Evolutionary conservation across 345 rosid species (phyloP).

Genomic region (Salix caprea): DNA sequence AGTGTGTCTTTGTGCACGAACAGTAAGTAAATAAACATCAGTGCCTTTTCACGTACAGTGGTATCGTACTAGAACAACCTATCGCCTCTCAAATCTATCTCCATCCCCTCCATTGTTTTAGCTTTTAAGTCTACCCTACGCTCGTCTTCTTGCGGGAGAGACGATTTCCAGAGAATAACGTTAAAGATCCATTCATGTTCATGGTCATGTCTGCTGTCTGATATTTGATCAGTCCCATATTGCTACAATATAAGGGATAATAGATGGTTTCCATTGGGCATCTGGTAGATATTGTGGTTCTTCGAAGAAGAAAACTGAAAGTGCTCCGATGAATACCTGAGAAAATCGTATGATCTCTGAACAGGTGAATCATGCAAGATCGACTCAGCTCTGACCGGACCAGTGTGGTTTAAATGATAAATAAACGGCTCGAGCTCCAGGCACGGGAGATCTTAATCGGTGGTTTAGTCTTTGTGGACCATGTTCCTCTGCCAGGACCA

Average conservation of each 20-base stretch:
- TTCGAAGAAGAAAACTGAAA: not conserved
- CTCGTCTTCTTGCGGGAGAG: not conserved
- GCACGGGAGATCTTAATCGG: not conserved
- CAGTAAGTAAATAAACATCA: conserved; percentile 15
- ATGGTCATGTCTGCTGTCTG: not conserved
- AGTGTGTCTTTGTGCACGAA: conserved; percentile 3
- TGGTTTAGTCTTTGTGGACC: not conserved
- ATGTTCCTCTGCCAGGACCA: not conserved
- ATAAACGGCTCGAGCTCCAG: not conserved
- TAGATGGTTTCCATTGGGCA: not conserved
- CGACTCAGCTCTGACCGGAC: too few relatives aligned
- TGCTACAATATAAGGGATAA: not conserved
- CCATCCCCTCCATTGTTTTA: not conserved
- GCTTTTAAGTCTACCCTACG: not conserved
- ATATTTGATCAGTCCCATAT: not conserved
- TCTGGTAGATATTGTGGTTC: not conserved
- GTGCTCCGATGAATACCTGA: too few relatives aligned
- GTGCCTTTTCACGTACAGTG: not conserved
- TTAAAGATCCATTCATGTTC: not conserved
- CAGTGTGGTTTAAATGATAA: not conserved
- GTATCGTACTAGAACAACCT: not conserved
- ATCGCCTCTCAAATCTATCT: not conserved
- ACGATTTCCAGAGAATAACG: not conserved
- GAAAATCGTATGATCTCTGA: too few relatives aligned
- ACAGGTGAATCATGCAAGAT: too few relatives aligned